Evolutionary conservation across 176 grass and related monocot genomes (phyloP), one percentile per base, ranked within the genome.

Genomic region (Eleusine coracana): DNA sequence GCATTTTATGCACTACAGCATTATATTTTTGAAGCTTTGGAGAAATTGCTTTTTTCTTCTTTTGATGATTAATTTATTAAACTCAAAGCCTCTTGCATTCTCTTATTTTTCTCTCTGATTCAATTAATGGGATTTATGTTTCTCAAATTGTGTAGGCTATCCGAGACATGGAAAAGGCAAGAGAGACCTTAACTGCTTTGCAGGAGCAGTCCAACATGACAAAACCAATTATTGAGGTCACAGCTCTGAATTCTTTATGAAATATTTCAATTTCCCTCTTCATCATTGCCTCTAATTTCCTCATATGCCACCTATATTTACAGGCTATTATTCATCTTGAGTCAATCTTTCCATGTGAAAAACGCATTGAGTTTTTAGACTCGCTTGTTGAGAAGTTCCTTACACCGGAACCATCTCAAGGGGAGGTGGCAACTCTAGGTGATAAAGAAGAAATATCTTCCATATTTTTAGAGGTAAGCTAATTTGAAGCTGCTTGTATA

Each of bases 371-470:
- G 38, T 89, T 82, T 83, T 86, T 99, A 68, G 92, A 96, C 92
- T 93, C 89, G 70, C 79, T 99, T 39, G 96, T 99, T 11, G 96
- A 96, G 69, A 96, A 89, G 83, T 99, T 92, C 74, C 78, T 99
- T 77, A 82, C 81, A 46, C 77, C 86, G 27, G 90, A 92, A 31
- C 59, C 76, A 70, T 89, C 92, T 77, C 76, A 88, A 65, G 81
- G 62, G 39, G 87, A 77, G 28, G 34, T 84, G 63, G 79, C 84
- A 54, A 96, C 87, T 85, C 60, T 88, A 75, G 84, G 31, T 11
- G 96, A 99, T 39, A 93, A 94, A 95, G 96, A 99, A 81, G 96
- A 99, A 73, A 62, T 99, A 79, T 99, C 96, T 44, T 92, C 73
- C 56, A 99, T 99, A 80, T 92, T 92, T 90, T 88, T 99, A 50